A percentile compares a stretch with the other conserved stretches of the same genome.
phyloP scores from a whole-genome alignment of 2,329 filamentous ascomycete genomes.

The Berkeleyomyces basicola region DNA sequence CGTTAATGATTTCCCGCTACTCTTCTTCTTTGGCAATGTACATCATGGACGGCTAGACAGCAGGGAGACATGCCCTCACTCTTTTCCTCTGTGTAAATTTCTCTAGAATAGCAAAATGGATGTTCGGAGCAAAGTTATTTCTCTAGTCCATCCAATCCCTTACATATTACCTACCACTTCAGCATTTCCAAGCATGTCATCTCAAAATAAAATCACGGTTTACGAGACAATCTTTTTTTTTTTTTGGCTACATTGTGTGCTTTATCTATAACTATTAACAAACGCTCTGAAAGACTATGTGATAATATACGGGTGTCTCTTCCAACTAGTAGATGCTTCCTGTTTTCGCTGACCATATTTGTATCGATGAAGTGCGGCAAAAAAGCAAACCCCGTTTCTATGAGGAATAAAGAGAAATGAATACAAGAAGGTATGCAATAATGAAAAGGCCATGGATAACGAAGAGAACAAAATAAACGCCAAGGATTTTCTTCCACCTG shows the following conservation, averaged over 20 bases:
- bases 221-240: not conserved
- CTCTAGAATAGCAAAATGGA: not conserved
- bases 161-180: conserved; percentile 6
- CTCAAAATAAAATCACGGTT: conserved; percentile 4
- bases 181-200: conserved; percentile 10
- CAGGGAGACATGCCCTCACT: not conserved
- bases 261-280: not conserved
- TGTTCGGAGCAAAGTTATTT: not conserved
- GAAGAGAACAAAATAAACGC: not conserved
- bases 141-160: not conserved
- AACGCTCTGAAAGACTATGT: not conserved
- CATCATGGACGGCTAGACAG: not conserved
- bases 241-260: not conserved
- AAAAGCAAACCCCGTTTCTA: not conserved
- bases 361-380: not conserved
- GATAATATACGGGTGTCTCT: not conserved
- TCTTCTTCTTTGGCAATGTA: conserved; percentile 2
- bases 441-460: not conserved
- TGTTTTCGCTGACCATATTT: not conserved
- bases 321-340: not conserved
- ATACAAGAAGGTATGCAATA: not conserved
- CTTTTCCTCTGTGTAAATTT: not conserved
- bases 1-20: conserved; percentile 9
- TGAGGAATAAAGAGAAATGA: not conserved
- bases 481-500: not conserved